These are phyloP conservation scores for Paramecium primaurelia DNA, from an alignment of 73 alveolate genomes.

Conservation along the genomic window DNA sequence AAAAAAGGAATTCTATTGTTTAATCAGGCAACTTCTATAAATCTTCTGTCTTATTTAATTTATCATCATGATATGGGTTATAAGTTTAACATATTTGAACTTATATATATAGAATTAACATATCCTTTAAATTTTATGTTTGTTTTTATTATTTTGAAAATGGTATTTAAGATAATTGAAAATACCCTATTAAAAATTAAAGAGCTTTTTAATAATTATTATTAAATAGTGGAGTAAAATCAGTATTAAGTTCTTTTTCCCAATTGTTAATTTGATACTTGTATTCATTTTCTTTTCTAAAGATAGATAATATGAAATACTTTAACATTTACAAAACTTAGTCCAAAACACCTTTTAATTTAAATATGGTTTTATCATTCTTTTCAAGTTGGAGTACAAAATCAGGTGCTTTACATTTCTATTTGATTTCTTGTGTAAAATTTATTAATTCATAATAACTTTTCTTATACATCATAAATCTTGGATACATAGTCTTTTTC, in stretches of 20 bases:
- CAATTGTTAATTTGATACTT: neutral
- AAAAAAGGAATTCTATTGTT: neutral
- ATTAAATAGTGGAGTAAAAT: neutral
- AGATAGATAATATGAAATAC: neutral
- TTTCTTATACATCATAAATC: neutral
- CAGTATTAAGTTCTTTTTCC: neutral
- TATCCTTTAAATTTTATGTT: neutral
- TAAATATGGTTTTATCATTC: neutral
- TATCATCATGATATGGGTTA: neutral
- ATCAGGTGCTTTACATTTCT: too few species aligned
- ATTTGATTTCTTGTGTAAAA: neutral
- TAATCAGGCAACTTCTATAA: neutral
- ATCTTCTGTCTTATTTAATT: neutral
- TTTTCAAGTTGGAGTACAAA: neutral
- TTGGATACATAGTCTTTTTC: neutral
- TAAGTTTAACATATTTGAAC: neutral
- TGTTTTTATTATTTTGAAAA: neutral
- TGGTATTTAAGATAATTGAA: neutral
- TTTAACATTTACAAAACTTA: neutral
- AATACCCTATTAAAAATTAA: neutral
- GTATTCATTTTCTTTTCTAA: neutral
- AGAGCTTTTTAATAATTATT: neutral
- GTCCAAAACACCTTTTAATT: neutral
- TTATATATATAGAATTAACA: neutral
- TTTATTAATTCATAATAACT: neutral